These are phyloP conservation scores for Candida quercuum DNA, from an alignment of 805 yeast genomes.

Conservation along the genomic window DNA sequence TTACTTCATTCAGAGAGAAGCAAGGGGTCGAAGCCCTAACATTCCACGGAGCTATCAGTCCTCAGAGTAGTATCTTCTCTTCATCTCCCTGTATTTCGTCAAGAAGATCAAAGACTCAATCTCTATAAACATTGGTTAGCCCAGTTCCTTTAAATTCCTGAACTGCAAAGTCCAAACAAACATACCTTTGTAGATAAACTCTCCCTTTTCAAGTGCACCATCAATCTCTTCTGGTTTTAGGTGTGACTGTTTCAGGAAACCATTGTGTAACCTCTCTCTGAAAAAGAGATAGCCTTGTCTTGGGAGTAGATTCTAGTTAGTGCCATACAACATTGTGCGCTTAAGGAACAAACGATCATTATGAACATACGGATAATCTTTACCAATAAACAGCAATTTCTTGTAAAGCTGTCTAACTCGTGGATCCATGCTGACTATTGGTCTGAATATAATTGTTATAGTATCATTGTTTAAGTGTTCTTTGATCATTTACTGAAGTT, in stretches of 20 bases:
- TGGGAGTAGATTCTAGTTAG: not conserved
- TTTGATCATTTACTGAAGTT: no score
- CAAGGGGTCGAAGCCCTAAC: no score
- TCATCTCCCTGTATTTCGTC: constrained; percentile 1
- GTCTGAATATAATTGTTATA: no score
- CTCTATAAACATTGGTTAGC: no score
- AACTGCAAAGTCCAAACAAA: no score
- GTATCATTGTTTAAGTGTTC: no score
- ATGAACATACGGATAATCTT: not conserved
- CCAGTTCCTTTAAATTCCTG: no score
- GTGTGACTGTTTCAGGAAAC: not conserved
- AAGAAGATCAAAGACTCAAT: not conserved
- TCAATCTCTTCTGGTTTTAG: not conserved
- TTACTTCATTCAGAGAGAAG: no score
- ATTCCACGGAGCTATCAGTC: not conserved
- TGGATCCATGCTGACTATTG: constrained; percentile 1
- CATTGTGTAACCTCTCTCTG: constrained; percentile 1
- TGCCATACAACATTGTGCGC: no score
- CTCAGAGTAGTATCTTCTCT: constrained; percentile 1
- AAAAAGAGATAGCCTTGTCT: constrained; percentile 1
- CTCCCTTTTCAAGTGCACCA: constrained; percentile 1
- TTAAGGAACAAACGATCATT: no score
- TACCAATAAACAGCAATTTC: not conserved
- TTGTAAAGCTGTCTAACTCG: constrained; percentile 1
- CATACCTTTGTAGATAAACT: constrained; percentile 1